Percentiles rank a stretch among this genome's conserved stretches.
Evolutionary conservation across 108 stramenopile species (phyloP).

Genomic region (Discostella stelligeroides): DNA sequence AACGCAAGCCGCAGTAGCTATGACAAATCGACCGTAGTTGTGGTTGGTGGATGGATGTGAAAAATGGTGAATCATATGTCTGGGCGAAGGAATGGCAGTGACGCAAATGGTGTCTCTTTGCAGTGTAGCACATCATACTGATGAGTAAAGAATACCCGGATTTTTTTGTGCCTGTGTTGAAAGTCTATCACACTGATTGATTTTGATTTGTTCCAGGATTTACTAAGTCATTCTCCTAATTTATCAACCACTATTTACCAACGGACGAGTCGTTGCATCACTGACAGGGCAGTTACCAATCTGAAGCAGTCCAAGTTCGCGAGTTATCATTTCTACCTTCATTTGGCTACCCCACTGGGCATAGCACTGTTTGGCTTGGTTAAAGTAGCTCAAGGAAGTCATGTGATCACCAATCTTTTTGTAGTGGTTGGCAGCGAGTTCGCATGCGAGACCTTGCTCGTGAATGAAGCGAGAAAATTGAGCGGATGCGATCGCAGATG

Average conservation of each 20-base stretch:
- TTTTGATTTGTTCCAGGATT: too few species aligned
- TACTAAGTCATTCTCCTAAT: too few species aligned
- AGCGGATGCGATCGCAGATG: constrained; percentile 14
- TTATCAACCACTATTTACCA: too few species aligned
- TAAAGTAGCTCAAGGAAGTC: constrained; percentile 8
- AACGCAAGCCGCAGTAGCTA: constrained; percentile 83
- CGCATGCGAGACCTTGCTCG: constrained; percentile 43
- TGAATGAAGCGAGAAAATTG: constrained; percentile 19
- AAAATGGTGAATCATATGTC: too few species aligned
- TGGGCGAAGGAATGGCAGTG: too few species aligned
- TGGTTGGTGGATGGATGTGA: not conserved
- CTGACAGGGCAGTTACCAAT: not conserved
- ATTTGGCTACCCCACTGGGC: constrained; percentile 26
- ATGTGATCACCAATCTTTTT: constrained; percentile 7
- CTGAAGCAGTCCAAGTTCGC: not conserved
- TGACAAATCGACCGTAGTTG: constrained; percentile 52
- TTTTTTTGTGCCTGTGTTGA: too few species aligned
- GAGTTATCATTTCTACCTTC: constrained; percentile 8
- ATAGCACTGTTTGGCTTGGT: constrained; percentile 28
- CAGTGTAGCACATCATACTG: too few species aligned
- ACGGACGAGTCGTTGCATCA: too few species aligned
- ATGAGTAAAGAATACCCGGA: too few species aligned
- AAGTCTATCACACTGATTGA: too few species aligned
- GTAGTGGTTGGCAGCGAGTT: constrained; percentile 31
- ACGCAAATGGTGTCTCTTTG: too few species aligned